Evolutionary conservation across 345 rosid genomes (phyloP).

Genomic region (Eucalyptus viminalis): DNA sequence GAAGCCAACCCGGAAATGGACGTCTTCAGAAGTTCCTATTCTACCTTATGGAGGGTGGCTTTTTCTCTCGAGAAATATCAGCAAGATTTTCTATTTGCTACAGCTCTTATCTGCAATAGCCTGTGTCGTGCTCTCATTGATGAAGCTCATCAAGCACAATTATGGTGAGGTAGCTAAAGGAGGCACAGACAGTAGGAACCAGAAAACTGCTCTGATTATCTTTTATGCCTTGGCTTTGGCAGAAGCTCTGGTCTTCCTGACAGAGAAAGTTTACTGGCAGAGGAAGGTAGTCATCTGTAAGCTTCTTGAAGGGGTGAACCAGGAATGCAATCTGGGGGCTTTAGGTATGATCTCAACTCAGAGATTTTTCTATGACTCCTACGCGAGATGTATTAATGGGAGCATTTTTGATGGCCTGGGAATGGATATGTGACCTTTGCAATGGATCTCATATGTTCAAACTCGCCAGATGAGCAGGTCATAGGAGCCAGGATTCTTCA

Average conservation of each 20-base stretch:
- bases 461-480: constrained; percentile 61
- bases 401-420: constrained; percentile 67
- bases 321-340: background rate
- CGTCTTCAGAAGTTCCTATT: constrained; percentile 55
- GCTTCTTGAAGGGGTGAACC: background rate
- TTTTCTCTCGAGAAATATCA: constrained; percentile 29
- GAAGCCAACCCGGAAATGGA: constrained; percentile 31
- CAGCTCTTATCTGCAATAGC: background rate
- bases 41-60: constrained; percentile 64
- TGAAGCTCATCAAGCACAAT: constrained; percentile 53
- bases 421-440: constrained; percentile 69
- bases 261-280: background rate
- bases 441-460: constrained; percentile 59
- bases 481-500: constrained; percentile 54
- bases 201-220: constrained; percentile 24
- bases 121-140: constrained; percentile 35
- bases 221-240: background rate
- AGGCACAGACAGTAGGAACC: constrained; percentile 51
- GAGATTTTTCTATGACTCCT: constrained; percentile 76
- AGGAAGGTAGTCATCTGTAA: constrained; percentile 15
- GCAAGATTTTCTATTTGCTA: background rate
- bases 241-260: background rate
- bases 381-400: constrained; percentile 62
- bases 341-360: constrained; percentile 25
- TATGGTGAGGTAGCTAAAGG: constrained; percentile 51